A percentile compares a stretch with the other conserved stretches of the same genome.
Conservation (phyloP, 2,329 filamentous ascomycete genomes). For the Colletotrichum gigasporum region DNA sequence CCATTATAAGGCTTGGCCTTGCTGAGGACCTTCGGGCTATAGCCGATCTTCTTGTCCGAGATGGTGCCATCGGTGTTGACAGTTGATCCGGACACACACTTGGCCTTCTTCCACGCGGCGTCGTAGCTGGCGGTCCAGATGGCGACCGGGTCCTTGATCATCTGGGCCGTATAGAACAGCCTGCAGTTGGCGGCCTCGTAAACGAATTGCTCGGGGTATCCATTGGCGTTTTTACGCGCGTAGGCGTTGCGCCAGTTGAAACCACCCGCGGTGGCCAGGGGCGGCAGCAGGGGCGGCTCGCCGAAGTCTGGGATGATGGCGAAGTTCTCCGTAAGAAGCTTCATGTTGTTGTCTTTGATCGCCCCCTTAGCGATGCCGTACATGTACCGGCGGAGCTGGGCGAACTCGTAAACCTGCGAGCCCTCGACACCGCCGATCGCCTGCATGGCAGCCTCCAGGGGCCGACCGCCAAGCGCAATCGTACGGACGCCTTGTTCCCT, state of each 20-base stretch:
- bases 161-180: slow-evolving; percentile 63
- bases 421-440: slow-evolving; percentile 67
- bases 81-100: slow-evolving; percentile 38
- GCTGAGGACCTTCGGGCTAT: not conserved
- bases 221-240: slow-evolving; percentile 30
- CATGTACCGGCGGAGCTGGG: slow-evolving; percentile 31
- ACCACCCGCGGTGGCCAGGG: slow-evolving; percentile 47
- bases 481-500: slow-evolving; percentile 61
- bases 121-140: slow-evolving; percentile 57
- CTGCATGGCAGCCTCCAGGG: slow-evolving; percentile 61
- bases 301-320: slow-evolving; percentile 2
- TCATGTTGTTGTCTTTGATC: slow-evolving; percentile 11
- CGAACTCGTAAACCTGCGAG: slow-evolving; percentile 46
- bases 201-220: slow-evolving; percentile 64
- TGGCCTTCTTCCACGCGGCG: slow-evolving; percentile 46
- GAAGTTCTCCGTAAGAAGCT: not conserved
- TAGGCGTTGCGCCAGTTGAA: slow-evolving; percentile 54
- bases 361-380: not conserved
- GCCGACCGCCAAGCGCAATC: slow-evolving; percentile 66
- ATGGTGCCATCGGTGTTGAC: slow-evolving; percentile 16
- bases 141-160: slow-evolving; percentile 54
- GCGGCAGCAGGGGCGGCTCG: slow-evolving; percentile 12
- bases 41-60: not conserved
- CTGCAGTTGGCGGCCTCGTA: slow-evolving; percentile 66
- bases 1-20: slow-evolving; percentile 5